Conservation (phyloP, 352 stramenopile species). For the Phytopythium vexans region DNA sequence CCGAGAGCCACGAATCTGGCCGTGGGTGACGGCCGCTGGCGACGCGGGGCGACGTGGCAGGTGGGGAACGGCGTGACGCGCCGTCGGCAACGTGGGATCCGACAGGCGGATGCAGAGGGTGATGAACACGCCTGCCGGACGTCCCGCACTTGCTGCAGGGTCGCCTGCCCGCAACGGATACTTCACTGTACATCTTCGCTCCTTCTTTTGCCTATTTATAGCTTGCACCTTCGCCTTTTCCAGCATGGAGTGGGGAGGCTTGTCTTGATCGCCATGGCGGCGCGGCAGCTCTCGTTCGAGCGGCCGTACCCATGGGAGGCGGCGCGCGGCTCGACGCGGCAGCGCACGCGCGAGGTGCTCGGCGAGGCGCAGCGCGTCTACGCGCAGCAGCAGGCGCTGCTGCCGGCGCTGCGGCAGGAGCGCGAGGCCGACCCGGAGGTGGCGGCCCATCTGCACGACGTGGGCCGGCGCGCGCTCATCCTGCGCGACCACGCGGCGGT, state of each 20-base stretch:
- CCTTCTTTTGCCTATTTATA: neutral
- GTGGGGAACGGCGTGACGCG: slow-evolving; percentile 1
- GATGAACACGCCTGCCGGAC: too few species aligned
- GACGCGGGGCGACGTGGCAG: slow-evolving; percentile 3
- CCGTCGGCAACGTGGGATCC: too few species aligned
- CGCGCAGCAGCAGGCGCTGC: slow-evolving; percentile 46
- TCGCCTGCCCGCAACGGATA: too few species aligned
- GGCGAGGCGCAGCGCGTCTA: slow-evolving; percentile 51
- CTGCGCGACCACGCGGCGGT: slow-evolving; percentile 41
- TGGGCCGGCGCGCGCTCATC: slow-evolving; percentile 53
- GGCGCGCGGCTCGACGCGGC: slow-evolving; percentile 34
- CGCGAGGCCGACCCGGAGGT: slow-evolving; percentile 27
- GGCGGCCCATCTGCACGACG: slow-evolving; percentile 51
- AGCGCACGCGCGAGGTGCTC: slow-evolving; percentile 52
- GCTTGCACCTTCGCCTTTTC: neutral
- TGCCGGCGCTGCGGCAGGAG: slow-evolving; percentile 55
- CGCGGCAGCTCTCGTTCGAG: slow-evolving; percentile 30
- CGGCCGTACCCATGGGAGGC: slow-evolving; percentile 49
- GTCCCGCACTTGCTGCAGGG: too few species aligned
- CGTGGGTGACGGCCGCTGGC: too few species aligned
- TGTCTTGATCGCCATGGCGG: slow-evolving; percentile 4
- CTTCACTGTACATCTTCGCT: too few species aligned
- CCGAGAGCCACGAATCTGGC: too few species aligned
- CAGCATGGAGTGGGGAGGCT: neutral
- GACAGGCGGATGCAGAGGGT: too few species aligned